Evolutionary conservation across 2,329 filamentous ascomycete genomes (phyloP), one percentile per base, ranked within the genome.

Genomic region (Lomentospora prolificans): DNA sequence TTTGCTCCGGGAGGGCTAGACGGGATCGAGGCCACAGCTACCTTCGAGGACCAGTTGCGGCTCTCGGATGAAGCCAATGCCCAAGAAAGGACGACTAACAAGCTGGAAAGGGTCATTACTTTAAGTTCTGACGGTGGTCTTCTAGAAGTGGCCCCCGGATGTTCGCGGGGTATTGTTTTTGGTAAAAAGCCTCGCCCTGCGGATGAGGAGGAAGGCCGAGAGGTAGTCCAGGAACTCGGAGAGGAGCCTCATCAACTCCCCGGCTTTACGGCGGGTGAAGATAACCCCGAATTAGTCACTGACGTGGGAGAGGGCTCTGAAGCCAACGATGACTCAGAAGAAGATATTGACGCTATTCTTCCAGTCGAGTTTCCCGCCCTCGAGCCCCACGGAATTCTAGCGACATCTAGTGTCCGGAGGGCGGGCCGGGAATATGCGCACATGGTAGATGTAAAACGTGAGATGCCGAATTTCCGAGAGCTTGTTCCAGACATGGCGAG

Each of bases 401-500:
- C 87, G 19, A 75, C 86, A 53, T 85, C 87, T 7, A 82, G 84
- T 58, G 77, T 84, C 58, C 88, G 85, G 65, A 88, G 87, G 64
- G 83, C 83, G 39, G 87, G 88, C 5, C 86, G 82, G 63, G 90
- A 97, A 72, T 99, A 94, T 92, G 94, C 94, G 53, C 94, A 99
- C 71, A 95, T 99, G 84, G 92, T 99, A 2, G 92, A 99, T 67
- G 86, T 97, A 62, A 91, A 92, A 64, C 83, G 90, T 58, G 89
- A 92, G 54, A 95, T 97, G 64, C 78, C 88, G n/a, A 97, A 97
- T 66, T 97, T 99, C 70, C 78, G 80, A 57, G 92, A 96, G 59
- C 76, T 99, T 36, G 91, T 99, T 6, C 94, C 94, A 0, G 89
- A 97, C 58, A 96, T 97, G 90, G 94, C 94, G 1, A 82, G 87